Evolutionary conservation across 306 rosid species (phyloP), one percentile per base, ranked within the genome.

Genomic region (Prosopis cineraria): DNA sequence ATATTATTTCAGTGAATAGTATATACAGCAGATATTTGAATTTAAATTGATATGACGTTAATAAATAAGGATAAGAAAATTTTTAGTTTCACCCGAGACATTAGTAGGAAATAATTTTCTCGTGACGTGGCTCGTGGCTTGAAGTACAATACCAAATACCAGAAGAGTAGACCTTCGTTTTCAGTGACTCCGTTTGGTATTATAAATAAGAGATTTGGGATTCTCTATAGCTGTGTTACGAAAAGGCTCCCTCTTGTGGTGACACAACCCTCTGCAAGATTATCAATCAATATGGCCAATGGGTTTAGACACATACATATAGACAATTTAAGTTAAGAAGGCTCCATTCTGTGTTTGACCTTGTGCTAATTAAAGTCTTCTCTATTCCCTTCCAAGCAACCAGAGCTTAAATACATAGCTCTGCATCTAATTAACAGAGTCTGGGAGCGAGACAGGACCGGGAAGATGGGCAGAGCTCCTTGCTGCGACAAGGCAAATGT

Each of bases 401-500:
- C n/a, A 60, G 64, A 33, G 55, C 59, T 41, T 19, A 3, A 29
- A 29, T 16, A 53, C 47, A 53, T 30, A 55, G 6, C 34, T 11
- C 36, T 58, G 34, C 36, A 5, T 27, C 36, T 5, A 12, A 58
- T 58, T 27, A 27, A 27, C 36, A 58, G 36, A 27, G 63, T 25
- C 24, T 55, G 63, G 17, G 17, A 55, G 63, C 25, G 52, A 36
- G 41, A 70, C 52, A 53, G 53, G 53, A 5, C 69, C 36, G 69
- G 72, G 44, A 25, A 74, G 33, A 89, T 89, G 97, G 97, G 97
- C 0, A 89, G 97, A 48, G 88, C 92, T 81, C 97, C 97, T 52
- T 91, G 97, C 52, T 91, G 97, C 72, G 97, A 91, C 75, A 91
- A 89, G 83, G 88, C 89, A 33, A 88, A 83, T 78, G 97, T 91